Evolutionary conservation across 495 filamentous ascomycete species (phyloP).

Genomic region (Trypethelium eluteriae): DNA sequence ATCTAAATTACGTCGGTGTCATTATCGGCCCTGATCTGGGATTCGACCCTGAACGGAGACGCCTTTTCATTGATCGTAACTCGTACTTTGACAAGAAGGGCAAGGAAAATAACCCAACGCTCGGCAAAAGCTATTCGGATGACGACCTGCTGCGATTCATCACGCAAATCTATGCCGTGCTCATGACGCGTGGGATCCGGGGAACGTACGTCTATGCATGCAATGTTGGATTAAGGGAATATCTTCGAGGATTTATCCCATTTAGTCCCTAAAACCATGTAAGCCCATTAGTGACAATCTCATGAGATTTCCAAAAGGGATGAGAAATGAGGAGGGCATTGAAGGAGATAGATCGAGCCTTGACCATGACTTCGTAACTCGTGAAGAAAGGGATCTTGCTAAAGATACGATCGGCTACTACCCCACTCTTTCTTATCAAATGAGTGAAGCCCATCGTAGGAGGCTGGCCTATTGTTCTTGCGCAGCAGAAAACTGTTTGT

Average conservation of each 20-base stretch:
- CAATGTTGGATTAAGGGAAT: slow-evolving; percentile 19
- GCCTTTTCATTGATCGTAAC: slow-evolving; percentile 18
- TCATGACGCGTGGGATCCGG: slow-evolving; percentile 21
- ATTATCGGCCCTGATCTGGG: slow-evolving; percentile 20
- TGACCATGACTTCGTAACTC: not conserved
- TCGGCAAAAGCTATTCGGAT: slow-evolving; percentile 19
- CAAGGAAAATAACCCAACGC: slow-evolving; percentile 18
- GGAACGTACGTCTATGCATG: slow-evolving; percentile 21
- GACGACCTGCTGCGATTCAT: slow-evolving; percentile 21
- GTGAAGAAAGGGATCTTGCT: no score
- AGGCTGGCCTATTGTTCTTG: no score
- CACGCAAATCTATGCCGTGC: slow-evolving; percentile 21
- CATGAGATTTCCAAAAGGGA: not conserved
- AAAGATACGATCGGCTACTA: no score
- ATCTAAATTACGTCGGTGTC: slow-evolving; percentile 23
- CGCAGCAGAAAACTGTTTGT: no score
- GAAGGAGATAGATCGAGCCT: slow-evolving; percentile 35
- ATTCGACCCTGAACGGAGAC: slow-evolving; percentile 14
- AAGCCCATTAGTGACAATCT: slow-evolving; percentile 12
- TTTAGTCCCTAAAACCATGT: slow-evolving; percentile 13
- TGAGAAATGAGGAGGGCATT: not conserved
- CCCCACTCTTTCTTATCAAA: no score
- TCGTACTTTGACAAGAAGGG: slow-evolving; percentile 22
- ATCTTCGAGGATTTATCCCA: slow-evolving; percentile 17
- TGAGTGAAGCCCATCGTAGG: no score